phyloP scores from a whole-genome alignment of 768 basidiomycete genomes.

The Trametes coccinea region DNA sequence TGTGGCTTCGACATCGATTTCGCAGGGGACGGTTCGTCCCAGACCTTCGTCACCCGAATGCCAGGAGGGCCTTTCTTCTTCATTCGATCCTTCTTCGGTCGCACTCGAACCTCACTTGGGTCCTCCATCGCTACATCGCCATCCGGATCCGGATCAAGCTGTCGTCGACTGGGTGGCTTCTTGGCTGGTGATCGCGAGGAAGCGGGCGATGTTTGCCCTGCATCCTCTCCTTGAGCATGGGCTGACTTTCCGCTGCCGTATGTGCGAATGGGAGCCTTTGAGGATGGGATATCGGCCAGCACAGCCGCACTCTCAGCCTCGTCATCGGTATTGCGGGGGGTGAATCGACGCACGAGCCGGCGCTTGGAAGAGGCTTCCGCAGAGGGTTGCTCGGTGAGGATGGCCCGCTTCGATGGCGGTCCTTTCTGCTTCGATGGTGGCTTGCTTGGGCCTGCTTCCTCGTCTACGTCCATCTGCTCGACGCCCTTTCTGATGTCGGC shows the following conservation, averaged over 20 bases:
- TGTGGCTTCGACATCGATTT: not conserved
- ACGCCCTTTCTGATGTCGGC: slow-evolving; percentile 16
- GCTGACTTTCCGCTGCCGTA: slow-evolving; percentile 11
- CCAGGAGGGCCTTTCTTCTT: slow-evolving; percentile 14
- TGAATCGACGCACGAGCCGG: slow-evolving; percentile 14
- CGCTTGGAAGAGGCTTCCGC: not conserved
- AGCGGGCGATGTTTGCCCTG: not conserved
- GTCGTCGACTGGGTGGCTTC: not conserved
- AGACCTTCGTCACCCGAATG: slow-evolving; percentile 6
- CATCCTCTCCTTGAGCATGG: not conserved
- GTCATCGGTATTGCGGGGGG: slow-evolving; percentile 16
- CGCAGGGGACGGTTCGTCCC: not conserved
- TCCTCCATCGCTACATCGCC: slow-evolving; percentile 2
- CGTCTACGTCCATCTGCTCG: slow-evolving; percentile 24
- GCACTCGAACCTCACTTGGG: slow-evolving; percentile 8
- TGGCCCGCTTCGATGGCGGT: not conserved
- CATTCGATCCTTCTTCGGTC: not conserved
- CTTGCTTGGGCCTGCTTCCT: slow-evolving; percentile 18
- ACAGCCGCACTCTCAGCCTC: slow-evolving; percentile 1
- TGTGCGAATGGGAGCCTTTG: slow-evolving; percentile 2
- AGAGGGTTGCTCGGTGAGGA: not conserved
- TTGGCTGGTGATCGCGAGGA: slow-evolving; percentile 7
- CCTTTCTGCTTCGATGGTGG: slow-evolving; percentile 6
- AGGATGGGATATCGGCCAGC: not conserved
- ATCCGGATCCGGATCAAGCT: not conserved